phyloP scores from a whole-genome alignment of 108 stramenopile genomes.

The Nannochloropsis gaditana region DNA sequence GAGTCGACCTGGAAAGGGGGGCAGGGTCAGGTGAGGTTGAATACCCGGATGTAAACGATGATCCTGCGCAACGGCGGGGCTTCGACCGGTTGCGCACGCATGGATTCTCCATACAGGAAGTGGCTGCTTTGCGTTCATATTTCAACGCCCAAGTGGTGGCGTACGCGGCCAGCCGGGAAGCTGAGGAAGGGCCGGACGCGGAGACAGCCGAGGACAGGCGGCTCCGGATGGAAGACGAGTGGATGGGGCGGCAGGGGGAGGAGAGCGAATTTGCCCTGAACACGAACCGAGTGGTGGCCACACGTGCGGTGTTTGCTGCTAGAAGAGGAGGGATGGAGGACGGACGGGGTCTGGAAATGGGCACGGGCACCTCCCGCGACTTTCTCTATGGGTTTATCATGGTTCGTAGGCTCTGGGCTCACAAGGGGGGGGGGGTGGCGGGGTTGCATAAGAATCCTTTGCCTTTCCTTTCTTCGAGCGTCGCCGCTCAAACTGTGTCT shows the following conservation, averaged over 20 bases:
- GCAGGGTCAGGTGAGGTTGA: not conserved
- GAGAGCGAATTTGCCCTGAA: not conserved
- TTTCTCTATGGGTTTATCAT: not conserved
- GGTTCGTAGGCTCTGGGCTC: not conserved
- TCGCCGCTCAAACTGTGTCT: not conserved
- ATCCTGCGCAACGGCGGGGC: not conserved
- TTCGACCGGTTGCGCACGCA: not conserved
- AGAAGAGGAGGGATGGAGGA: not conserved
- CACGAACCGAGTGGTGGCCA: not conserved
- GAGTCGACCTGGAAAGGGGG: not conserved
- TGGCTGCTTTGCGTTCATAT: not conserved
- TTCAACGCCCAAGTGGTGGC: not conserved
- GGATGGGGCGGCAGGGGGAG: not conserved
- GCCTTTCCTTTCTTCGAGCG: not conserved
- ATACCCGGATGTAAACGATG: not conserved
- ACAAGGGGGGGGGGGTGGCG: not conserved
- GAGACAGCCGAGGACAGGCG: not conserved
- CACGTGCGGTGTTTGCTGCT: not conserved
- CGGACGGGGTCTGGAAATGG: not conserved
- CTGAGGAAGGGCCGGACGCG: not conserved
- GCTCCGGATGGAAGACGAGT: constrained; percentile 1
- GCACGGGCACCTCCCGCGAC: not conserved
- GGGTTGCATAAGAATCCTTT: too few relatives aligned
- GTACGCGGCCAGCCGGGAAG: not conserved
- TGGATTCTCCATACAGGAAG: constrained; percentile 7